These are phyloP conservation scores for Evansstolkia leycettana DNA, from an alignment of 495 filamentous ascomycete species.

Conservation along the genomic window DNA sequence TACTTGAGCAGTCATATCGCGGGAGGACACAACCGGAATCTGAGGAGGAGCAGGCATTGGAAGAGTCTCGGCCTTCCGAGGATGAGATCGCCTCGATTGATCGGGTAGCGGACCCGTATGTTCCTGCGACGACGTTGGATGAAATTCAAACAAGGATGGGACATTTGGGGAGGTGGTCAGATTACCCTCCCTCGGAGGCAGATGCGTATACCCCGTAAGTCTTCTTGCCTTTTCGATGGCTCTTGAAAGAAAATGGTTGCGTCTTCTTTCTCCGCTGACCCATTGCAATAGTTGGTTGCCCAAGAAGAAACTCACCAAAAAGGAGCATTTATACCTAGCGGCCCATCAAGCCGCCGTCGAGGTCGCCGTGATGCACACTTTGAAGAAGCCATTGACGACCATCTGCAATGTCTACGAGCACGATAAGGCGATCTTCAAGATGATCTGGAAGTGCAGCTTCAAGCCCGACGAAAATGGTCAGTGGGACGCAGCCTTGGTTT, in stretches of 20 bases:
- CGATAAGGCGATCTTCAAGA: conserved; percentile 14
- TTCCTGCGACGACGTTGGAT: conserved; percentile 42
- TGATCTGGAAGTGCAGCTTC: conserved; percentile 19
- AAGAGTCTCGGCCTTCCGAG: too few species aligned
- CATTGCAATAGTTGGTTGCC: conserved; percentile 6
- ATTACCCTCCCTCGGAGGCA: conserved; percentile 9
- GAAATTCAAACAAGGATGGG: conserved; percentile 48
- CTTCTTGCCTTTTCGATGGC: neutral
- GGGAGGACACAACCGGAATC: too few species aligned
- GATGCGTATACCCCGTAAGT: conserved; percentile 20
- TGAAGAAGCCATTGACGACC: conserved; percentile 20
- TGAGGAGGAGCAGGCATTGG: conserved; percentile 5
- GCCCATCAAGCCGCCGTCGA: conserved; percentile 37
- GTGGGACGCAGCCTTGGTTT: conserved; percentile 21
- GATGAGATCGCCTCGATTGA: conserved; percentile 4
- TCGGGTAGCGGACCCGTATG: conserved; percentile 35
- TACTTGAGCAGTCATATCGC: conserved; percentile 3
- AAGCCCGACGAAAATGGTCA: conserved; percentile 8
- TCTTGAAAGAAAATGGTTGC: neutral
- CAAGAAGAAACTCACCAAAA: conserved; percentile 12
- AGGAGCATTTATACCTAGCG: conserved; percentile 13
- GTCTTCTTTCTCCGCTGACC: neutral
- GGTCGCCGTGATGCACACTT: conserved; percentile 22
- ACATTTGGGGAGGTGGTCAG: conserved; percentile 35
- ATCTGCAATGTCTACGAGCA: conserved; percentile 19